Percentiles rank a stretch among this genome's conserved stretches.
These are phyloP conservation scores for Rutidosis leptorrhynchoides DNA, from an alignment of 129 eudicot genomes.

Conservation along the genomic window DNA sequence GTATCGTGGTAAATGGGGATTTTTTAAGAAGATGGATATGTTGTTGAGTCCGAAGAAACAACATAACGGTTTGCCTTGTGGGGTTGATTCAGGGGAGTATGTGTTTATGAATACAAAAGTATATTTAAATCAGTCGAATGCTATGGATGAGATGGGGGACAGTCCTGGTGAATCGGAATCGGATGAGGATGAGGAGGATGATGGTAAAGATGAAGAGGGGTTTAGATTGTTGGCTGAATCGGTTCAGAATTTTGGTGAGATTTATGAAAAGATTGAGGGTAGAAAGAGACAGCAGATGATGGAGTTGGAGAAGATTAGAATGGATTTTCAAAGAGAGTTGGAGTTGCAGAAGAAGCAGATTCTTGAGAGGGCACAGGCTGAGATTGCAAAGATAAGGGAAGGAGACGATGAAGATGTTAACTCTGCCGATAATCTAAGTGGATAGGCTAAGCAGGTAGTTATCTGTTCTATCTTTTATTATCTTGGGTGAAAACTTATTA, in stretches of 20 bases:
- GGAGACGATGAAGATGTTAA: slow-evolving; percentile 50
- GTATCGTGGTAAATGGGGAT: slow-evolving; percentile 50
- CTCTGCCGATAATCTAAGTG: slow-evolving; percentile 52
- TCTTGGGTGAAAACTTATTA: not conserved
- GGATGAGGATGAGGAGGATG: slow-evolving; percentile 55
- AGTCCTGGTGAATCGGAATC: slow-evolving; percentile 70
- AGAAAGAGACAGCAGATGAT: slow-evolving; percentile 80
- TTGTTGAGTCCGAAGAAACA: slow-evolving; percentile 55
- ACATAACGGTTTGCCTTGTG: slow-evolving; percentile 73
- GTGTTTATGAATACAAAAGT: slow-evolving; percentile 84
- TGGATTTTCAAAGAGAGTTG: slow-evolving; percentile 76
- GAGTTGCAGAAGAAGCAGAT: slow-evolving; percentile 91
- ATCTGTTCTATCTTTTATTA: slow-evolving; percentile 3
- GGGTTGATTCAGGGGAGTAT: slow-evolving; percentile 92
- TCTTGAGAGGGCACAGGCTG: slow-evolving; percentile 72
- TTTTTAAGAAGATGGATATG: slow-evolving; percentile 83
- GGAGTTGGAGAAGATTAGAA: slow-evolving; percentile 88
- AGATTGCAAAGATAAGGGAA: slow-evolving; percentile 66
- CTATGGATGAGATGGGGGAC: slow-evolving; percentile 89
- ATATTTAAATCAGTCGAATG: slow-evolving; percentile 72
- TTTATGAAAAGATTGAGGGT: slow-evolving; percentile 86
- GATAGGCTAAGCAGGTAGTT: slow-evolving; percentile 42
- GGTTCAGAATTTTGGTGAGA: slow-evolving; percentile 70
- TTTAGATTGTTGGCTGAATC: slow-evolving; percentile 78
- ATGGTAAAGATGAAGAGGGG: slow-evolving; percentile 36